Conservation (phyloP, 1,284 basidiomycete species). For the Tremellales sp. region DNA sequence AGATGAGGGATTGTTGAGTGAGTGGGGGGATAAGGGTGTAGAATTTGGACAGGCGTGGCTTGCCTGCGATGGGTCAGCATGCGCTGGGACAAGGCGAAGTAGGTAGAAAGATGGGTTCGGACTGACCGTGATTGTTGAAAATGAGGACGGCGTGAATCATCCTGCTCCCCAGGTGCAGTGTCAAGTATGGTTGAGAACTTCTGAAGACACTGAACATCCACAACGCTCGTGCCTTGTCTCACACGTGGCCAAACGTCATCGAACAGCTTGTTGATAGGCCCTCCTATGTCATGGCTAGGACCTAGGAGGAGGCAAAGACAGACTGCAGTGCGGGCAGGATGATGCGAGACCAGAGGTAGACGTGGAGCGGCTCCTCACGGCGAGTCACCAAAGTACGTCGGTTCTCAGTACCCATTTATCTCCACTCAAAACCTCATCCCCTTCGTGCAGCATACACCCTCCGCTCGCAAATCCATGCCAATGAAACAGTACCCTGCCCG, state of each 20-base stretch:
- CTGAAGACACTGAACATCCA: too few species aligned
- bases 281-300: too few species aligned
- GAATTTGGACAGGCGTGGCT: slow-evolving; percentile 92
- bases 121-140: slow-evolving; percentile 57
- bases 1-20: slow-evolving; percentile 61
- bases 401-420: slow-evolving; percentile 72
- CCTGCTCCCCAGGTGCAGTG: too few species aligned
- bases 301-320: too few species aligned
- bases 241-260: too few species aligned
- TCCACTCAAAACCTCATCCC: slow-evolving; percentile 61
- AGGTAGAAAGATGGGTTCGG: too few species aligned
- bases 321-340: too few species aligned
- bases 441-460: slow-evolving; percentile 73
- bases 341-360: too few species aligned
- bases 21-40: slow-evolving; percentile 80
- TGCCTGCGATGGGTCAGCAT: slow-evolving; percentile 50
- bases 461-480: slow-evolving; percentile 66
- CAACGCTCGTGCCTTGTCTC: too few species aligned
- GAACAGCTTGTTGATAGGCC: too few species aligned
- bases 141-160: slow-evolving; percentile 89
- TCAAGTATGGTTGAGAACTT: too few species aligned
- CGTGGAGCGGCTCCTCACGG: too few species aligned
- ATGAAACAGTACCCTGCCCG: slow-evolving; percentile 69
- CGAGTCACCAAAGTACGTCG: slow-evolving; percentile 62
- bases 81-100: slow-evolving; percentile 11